Conservation (phyloP, 2,329 filamentous ascomycete species). For the Arthrinium puccinioides region DNA sequence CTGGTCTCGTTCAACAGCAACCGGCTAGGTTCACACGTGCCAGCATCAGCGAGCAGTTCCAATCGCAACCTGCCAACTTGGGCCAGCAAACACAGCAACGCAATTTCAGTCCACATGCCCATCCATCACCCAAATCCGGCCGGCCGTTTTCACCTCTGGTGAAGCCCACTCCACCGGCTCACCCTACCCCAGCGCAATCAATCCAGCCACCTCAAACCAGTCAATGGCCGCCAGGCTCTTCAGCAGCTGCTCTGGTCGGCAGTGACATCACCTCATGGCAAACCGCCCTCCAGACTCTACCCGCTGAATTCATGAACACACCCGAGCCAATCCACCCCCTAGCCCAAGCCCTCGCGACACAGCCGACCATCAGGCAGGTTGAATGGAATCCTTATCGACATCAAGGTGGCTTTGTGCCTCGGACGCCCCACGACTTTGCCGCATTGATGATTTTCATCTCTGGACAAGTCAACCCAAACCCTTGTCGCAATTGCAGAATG, state of each 20-base stretch:
- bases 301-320: constrained; percentile 11
- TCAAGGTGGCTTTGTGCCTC: constrained; percentile 16
- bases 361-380: constrained; percentile 15
- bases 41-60: no score
- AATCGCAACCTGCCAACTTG: no score
- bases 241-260: constrained; percentile 1
- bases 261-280: constrained; percentile 18
- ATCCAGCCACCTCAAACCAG: no score
- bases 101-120: no score
- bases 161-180: no score
- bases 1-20: no score
- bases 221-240: no score
- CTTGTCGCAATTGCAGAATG: constrained; percentile 18
- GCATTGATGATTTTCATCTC: constrained; percentile 22
- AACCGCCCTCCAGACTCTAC: constrained; percentile 12
- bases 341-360: constrained; percentile 11
- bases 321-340: constrained; percentile 13
- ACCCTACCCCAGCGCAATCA: no score
- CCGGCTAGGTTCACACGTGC: no score
- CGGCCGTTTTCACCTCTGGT: no score
- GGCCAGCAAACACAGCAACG: no score
- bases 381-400: constrained; percentile 21
- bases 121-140: no score
- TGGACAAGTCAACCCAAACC: constrained; percentile 19
- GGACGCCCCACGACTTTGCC: constrained; percentile 16